These are phyloP conservation scores for Xylaria palmicola DNA, from an alignment of 495 filamentous ascomycete species.

Conservation along the genomic window DNA sequence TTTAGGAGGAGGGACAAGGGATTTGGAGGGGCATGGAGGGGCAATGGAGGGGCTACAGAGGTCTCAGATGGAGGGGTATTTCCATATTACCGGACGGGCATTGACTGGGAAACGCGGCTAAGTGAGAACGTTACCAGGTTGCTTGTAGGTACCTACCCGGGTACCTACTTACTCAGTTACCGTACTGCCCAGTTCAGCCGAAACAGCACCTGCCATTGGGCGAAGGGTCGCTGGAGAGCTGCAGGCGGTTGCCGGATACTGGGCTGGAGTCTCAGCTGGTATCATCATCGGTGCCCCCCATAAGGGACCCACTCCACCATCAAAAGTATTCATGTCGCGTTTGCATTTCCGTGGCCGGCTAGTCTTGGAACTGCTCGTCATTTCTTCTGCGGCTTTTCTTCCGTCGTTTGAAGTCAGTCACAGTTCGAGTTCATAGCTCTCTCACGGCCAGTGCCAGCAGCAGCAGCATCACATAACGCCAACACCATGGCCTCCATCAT, in stretches of 20 bases:
- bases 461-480: background rate
- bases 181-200: background rate
- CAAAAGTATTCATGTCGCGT: background rate
- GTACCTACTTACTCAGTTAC: background rate
- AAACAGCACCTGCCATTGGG: background rate
- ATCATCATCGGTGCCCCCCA: background rate
- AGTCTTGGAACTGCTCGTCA: background rate
- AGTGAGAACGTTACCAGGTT: background rate
- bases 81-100: too few species aligned
- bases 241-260: too few species aligned
- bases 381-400: slow-evolving; percentile 10
- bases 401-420: background rate
- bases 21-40: too few species aligned
- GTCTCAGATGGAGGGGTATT: too few species aligned
- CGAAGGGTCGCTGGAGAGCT: background rate
- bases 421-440: background rate
- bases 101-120: background rate
- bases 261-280: background rate
- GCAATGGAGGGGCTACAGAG: too few species aligned
- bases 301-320: slow-evolving; percentile 2
- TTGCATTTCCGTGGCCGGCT: slow-evolving; percentile 11
- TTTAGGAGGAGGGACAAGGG: too few species aligned
- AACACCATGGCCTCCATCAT: slow-evolving; percentile 15
- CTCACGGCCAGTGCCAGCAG: background rate
- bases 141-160: too few species aligned